phyloP scores from a whole-genome alignment of 1,284 basidiomycete species.

The Microstroma glucosiphilum region DNA sequence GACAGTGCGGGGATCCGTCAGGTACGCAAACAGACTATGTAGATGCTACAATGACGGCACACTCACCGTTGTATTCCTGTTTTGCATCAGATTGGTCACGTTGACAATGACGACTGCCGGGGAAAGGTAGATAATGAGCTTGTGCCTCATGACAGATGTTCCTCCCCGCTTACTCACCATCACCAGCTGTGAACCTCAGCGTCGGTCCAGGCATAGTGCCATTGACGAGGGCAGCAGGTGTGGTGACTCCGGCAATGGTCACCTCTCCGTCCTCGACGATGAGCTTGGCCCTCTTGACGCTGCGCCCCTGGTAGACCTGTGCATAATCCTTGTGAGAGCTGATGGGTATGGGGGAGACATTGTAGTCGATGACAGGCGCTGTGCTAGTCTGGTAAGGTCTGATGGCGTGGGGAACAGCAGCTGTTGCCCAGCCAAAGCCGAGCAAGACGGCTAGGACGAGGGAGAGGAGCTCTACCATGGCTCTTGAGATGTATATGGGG shows the following conservation, averaged over 20 bases:
- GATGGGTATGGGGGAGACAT: no score
- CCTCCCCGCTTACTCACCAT: not conserved
- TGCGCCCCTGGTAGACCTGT: not conserved
- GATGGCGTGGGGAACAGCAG: not conserved
- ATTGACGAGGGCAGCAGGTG: slow-evolving; percentile 21
- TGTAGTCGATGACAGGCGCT: no score
- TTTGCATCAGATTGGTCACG: slow-evolving; percentile 24
- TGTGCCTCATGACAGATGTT: not conserved
- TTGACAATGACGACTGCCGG: slow-evolving; percentile 15
- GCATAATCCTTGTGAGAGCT: not conserved
- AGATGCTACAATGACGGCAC: slow-evolving; percentile 10
- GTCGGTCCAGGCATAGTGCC: slow-evolving; percentile 30
- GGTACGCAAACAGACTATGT: not conserved
- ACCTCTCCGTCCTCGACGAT: not conserved
- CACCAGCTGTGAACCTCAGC: slow-evolving; percentile 21
- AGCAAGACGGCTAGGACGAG: not conserved
- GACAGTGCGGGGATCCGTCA: not conserved
- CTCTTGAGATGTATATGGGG: no score
- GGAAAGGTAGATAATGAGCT: not conserved
- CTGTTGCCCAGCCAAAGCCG: not conserved
- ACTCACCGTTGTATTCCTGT: slow-evolving; percentile 22
- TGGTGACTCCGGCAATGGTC: not conserved
- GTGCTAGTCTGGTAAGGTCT: not conserved
- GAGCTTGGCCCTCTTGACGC: not conserved
- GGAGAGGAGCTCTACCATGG: slow-evolving; percentile 3